These are phyloP conservation scores for Schizothecium vesticola DNA, from an alignment of 495 filamentous ascomycete species.

Conservation along the genomic window DNA sequence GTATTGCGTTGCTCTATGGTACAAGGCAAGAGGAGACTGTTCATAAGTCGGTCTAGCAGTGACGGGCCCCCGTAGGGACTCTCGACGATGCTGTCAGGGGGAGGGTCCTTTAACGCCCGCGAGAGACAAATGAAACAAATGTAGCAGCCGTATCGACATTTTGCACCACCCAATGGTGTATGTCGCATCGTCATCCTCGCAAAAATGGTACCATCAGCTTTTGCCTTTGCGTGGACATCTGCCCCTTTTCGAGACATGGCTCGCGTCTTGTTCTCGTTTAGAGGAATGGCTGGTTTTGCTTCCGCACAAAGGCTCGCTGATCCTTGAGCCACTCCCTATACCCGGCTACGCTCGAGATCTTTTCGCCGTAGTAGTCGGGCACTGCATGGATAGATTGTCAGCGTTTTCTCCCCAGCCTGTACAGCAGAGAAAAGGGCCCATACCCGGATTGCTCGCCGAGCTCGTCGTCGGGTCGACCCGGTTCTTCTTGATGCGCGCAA, in stretches of 20 bases:
- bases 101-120: slow-evolving; percentile 31
- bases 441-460: slow-evolving; percentile 54
- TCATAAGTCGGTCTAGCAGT: slow-evolving; percentile 19
- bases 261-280: slow-evolving; percentile 12
- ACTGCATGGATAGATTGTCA: slow-evolving; percentile 26
- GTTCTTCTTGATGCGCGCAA: slow-evolving; percentile 76
- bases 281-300: slow-evolving; percentile 58
- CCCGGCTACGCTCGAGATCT: slow-evolving; percentile 85
- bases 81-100: not conserved
- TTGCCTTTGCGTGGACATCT: not conserved
- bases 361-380: slow-evolving; percentile 79
- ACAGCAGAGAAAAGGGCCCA: slow-evolving; percentile 9
- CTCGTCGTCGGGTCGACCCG: slow-evolving; percentile 74
- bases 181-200: not conserved
- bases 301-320: slow-evolving; percentile 93
- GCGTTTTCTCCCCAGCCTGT: not conserved
- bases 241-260: slow-evolving; percentile 1
- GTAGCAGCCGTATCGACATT: not conserved
- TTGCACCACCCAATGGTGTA: not conserved
- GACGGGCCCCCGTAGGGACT: slow-evolving; percentile 28
- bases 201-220: not conserved
- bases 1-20: not conserved
- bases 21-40: slow-evolving; percentile 17
- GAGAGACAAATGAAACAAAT: not conserved
- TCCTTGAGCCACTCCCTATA: slow-evolving; percentile 96